phyloP scores from a whole-genome alignment of 768 basidiomycete species.

The Zangia roseola region DNA sequence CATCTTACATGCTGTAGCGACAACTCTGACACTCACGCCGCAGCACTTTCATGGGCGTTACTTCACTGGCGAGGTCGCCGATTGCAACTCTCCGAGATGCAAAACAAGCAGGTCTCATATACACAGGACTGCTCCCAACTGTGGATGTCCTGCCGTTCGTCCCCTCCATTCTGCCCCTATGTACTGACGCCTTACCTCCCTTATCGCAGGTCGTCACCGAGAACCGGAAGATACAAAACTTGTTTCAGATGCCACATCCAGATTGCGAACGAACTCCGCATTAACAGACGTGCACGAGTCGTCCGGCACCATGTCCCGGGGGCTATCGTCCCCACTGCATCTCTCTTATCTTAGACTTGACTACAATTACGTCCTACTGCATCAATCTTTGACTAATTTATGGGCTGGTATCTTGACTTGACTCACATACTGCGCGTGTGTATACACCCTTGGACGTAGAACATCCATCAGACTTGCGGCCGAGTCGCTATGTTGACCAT shows the following conservation, averaged over 20 bases:
- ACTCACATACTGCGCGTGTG: slow-evolving; percentile 17
- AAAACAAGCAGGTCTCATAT: slow-evolving; percentile 36
- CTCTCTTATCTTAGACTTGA: slow-evolving; percentile 13
- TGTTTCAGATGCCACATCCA: slow-evolving; percentile 35
- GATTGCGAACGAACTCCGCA: slow-evolving; percentile 29
- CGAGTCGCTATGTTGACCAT: slow-evolving; percentile 20
- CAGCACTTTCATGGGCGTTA: slow-evolving; percentile 40
- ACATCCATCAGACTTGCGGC: slow-evolving; percentile 8
- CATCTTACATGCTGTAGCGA: slow-evolving; percentile 3
- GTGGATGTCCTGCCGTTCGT: slow-evolving; percentile 31
- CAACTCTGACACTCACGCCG: neutral
- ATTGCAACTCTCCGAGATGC: slow-evolving; percentile 32
- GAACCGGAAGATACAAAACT: slow-evolving; percentile 35
- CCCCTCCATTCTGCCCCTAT: slow-evolving; percentile 12
- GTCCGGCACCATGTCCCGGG: neutral
- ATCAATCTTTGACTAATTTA: slow-evolving; percentile 18
- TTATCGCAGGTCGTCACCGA: slow-evolving; percentile 33
- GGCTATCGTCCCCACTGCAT: neutral
- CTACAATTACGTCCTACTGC: slow-evolving; percentile 6
- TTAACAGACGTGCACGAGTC: slow-evolving; percentile 6
- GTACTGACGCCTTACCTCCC: neutral
- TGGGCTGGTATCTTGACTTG: slow-evolving; percentile 5
- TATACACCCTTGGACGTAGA: slow-evolving; percentile 6
- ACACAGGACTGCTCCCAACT: slow-evolving; percentile 36
- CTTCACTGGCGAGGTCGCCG: slow-evolving; percentile 32